phyloP scores from a whole-genome alignment of 2,329 filamentous ascomycete species.

The Cercospora sesami region DNA sequence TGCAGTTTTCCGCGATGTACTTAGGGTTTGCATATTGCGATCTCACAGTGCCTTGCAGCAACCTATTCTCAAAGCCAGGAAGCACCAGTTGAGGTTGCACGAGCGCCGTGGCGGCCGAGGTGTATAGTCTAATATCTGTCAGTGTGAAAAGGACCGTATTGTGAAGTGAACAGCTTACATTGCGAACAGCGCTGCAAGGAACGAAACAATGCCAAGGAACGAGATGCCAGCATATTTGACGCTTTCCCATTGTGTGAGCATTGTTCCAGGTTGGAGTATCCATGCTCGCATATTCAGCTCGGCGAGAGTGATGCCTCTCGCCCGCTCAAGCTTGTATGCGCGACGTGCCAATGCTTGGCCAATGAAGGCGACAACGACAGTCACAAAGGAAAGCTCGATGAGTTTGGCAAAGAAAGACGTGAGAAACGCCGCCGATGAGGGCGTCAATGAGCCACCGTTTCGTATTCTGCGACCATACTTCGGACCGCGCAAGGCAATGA shows the following conservation, averaged over 20 bases:
- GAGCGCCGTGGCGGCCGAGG: conserved; percentile 72
- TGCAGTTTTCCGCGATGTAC: conserved; percentile 59
- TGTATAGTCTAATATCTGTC: conserved; percentile 57
- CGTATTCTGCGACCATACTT: conserved; percentile 62
- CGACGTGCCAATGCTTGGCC: conserved; percentile 73
- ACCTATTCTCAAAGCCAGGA: conserved; percentile 52
- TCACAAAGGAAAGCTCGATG: conserved; percentile 76
- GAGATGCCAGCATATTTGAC: conserved; percentile 65
- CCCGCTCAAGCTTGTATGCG: conserved; percentile 57
- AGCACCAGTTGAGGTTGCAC: conserved; percentile 70
- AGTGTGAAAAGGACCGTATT: background rate
- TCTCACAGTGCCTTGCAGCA: conserved; percentile 59
- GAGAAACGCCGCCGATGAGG: conserved; percentile 65
- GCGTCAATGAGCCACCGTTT: conserved; percentile 52
- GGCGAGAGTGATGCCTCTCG: conserved; percentile 66
- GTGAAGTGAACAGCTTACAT: conserved; percentile 41
- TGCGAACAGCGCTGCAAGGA: conserved; percentile 64
- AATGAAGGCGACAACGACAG: conserved; percentile 71
- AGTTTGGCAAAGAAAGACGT: conserved; percentile 72
- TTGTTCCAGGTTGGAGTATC: conserved; percentile 59
- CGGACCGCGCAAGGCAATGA: conserved; percentile 62
- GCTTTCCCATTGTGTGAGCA: conserved; percentile 68
- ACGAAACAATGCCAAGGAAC: conserved; percentile 62
- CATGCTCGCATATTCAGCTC: conserved; percentile 77
- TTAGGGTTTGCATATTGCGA: conserved; percentile 63